Evolutionary conservation across 306 rosid species (phyloP), one percentile per base, ranked within the genome.

Genomic region (Arachis stenosperma): DNA sequence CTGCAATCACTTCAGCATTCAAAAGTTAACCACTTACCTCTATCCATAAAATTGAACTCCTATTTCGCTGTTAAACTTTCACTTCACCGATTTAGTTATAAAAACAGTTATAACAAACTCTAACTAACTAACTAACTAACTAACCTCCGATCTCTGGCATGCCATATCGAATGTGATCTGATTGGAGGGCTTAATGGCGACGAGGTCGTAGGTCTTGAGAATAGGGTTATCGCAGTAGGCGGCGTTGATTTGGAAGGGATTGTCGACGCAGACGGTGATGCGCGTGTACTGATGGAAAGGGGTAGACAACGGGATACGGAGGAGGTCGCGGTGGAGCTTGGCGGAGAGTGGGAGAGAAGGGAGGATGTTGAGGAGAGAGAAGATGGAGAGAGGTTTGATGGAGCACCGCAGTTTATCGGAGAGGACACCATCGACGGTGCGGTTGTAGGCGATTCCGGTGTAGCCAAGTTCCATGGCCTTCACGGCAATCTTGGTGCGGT

Each of bases 221-320:
- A 94, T 66, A 2, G 93, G 96, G 77, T 94, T 91, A 4, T 89
- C 95, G 0, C 88, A 83, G 77, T 94, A 89, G 14, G 91, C 87
- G 3, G 90, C 86, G 57, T 82, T 88, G 9, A 82, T 82, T 73
- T 85, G 90, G 10, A 74, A 40, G 0, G 67, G 3, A 69, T 11
- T 76, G 8, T 89, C 89, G 13, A 74, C 81, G 79, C 75, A 80
- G 63, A 94, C 86, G 29, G 96, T 94, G 52, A 94, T 88, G 54
- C 97, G 96, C 37, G 91, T 91, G 87, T 91, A 93, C 82, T 93
- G 96, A 8, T 88, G 96, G 80, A 93, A 93, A 14, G 91, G 96
- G 39, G 94, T 67, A 44, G 90, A 55, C 9, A 62, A 74, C 1
- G 90, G 90, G 69, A 87, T 70, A 8, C 87, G 80, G 48, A 91